phyloP scores from a whole-genome alignment of 23 red algal genomes.

The Gracilaria domingensis region DNA sequence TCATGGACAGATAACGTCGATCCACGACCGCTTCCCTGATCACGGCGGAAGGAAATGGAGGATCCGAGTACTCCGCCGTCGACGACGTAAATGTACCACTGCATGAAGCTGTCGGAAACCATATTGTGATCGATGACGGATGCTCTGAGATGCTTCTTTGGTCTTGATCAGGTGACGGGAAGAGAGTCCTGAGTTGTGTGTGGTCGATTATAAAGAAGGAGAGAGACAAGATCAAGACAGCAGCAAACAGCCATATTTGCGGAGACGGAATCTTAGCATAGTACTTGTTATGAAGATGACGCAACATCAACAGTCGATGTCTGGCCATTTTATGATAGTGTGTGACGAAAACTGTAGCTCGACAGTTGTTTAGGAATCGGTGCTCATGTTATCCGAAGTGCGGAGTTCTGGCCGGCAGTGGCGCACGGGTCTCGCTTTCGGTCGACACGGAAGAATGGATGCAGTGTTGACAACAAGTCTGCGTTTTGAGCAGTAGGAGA shows the following conservation, averaged over 20 bases:
- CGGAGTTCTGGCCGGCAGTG: neutral
- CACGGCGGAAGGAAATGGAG: constrained; percentile 43
- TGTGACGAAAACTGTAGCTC: too few relatives aligned
- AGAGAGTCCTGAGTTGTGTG: neutral
- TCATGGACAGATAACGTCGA: constrained; percentile 8
- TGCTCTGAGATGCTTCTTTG: neutral
- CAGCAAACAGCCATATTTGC: neutral
- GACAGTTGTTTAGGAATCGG: neutral
- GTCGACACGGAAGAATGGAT: too few relatives aligned
- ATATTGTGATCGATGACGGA: constrained; percentile 9
- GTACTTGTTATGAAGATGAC: neutral
- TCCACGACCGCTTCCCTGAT: constrained; percentile 60
- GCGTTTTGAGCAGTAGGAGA: too few relatives aligned
- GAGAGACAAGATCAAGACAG: neutral
- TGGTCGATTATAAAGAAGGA: neutral
- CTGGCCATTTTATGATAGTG: neutral
- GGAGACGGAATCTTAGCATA: neutral
- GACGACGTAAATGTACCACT: neutral
- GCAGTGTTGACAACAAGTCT: too few relatives aligned
- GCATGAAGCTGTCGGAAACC: neutral
- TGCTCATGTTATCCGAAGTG: neutral
- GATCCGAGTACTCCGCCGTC: constrained; percentile 27
- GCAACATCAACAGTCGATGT: neutral
- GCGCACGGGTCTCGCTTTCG: too few relatives aligned
- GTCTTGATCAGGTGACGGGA: neutral